These are phyloP conservation scores for Colletotrichum plurivorum DNA, from an alignment of 2,329 filamentous ascomycete genomes.

Conservation along the genomic window DNA sequence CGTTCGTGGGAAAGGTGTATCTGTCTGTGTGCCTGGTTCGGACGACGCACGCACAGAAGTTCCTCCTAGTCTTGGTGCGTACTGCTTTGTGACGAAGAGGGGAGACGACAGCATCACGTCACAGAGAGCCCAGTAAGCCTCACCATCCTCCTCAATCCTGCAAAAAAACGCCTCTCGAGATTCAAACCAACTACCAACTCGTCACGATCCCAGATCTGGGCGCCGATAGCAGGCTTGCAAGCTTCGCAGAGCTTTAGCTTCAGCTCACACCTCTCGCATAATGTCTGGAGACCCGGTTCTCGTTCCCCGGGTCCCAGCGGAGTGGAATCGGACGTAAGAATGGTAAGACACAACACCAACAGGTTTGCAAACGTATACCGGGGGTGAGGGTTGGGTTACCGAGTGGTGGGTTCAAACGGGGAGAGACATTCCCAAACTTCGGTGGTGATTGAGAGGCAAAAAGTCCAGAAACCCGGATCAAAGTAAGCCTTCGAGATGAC, in stretches of 20 bases:
- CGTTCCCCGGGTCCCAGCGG: conserved; percentile 4
- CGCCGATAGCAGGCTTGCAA: not conserved
- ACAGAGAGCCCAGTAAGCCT: not conserved
- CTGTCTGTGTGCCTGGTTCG: no score
- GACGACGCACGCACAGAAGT: not conserved
- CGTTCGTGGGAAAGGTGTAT: no score
- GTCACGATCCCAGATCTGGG: not conserved
- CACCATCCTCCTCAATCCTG: not conserved
- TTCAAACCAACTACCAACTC: not conserved
- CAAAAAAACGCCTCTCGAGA: not conserved
- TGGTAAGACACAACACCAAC: conserved; percentile 15
- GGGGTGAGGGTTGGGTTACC: not conserved
- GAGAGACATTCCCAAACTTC: conserved; percentile 11
- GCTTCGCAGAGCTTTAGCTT: no score
- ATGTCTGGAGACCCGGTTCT: not conserved
- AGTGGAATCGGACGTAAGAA: conserved; percentile 24
- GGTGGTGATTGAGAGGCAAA: not conserved
- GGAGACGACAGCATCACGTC: not conserved
- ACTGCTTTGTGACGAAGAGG: not conserved
- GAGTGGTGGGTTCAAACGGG: conserved; percentile 25
- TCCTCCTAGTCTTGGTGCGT: not conserved
- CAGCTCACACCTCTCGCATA: not conserved
- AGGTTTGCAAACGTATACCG: conserved; percentile 16
- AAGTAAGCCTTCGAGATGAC: not conserved
- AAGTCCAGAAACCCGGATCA: conserved; percentile 10